Evolutionary conservation across 768 basidiomycete genomes (phyloP).

Genomic region (Boletales sp.): DNA sequence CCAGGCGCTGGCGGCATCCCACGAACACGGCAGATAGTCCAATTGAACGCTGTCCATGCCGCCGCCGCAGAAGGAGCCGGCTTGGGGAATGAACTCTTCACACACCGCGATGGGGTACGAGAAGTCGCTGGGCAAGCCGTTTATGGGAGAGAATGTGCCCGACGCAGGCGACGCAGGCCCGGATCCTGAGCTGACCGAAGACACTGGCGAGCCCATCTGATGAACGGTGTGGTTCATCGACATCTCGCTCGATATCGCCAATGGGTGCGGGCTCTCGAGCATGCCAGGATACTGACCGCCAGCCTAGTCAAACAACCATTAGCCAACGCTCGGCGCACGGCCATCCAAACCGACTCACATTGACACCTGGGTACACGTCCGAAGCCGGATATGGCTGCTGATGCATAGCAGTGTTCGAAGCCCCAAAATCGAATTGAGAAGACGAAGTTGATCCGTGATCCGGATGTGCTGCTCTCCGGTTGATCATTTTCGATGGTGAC

Average conservation of each 20-base stretch:
- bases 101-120: conserved; percentile 19
- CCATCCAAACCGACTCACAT: conserved; percentile 35
- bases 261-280: conserved; percentile 42
- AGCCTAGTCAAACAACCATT: conserved; percentile 31
- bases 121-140: conserved; percentile 17
- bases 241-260: conserved; percentile 40
- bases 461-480: conserved; percentile 53
- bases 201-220: conserved; percentile 49
- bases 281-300: conserved; percentile 50
- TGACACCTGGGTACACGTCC: conserved; percentile 27
- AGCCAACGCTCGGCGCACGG: conserved; percentile 1
- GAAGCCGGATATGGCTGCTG: conserved; percentile 35
- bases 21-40: conserved; percentile 31
- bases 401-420: conserved; percentile 41
- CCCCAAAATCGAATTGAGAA: conserved; percentile 55
- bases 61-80: conserved; percentile 15
- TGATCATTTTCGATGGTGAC: conserved; percentile 61
- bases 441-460: conserved; percentile 41
- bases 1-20: conserved; percentile 33
- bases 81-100: conserved; percentile 12
- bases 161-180: conserved; percentile 50
- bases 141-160: conserved; percentile 46
- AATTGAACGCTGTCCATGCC: conserved; percentile 25
- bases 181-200: conserved; percentile 45
- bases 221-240: conserved; percentile 38